Evolutionary conservation across 2,329 filamentous ascomycete genomes (phyloP).

Genomic region (Arthrobotrys iridis): DNA sequence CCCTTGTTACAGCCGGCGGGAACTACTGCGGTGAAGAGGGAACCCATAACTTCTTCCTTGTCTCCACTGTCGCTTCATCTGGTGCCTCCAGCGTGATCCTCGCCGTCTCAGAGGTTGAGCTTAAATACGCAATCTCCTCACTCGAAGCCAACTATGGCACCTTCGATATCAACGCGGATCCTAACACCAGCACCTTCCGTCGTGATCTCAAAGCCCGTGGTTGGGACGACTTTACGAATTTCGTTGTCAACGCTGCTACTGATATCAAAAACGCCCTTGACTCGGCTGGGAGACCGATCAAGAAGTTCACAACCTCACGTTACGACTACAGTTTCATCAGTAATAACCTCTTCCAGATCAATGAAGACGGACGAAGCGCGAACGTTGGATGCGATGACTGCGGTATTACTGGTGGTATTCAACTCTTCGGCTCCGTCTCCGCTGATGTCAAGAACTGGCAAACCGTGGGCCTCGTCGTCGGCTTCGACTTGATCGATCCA

Average conservation of each 20-base stretch:
- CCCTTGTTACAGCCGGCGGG: slow-evolving; percentile 21
- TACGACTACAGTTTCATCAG: background rate
- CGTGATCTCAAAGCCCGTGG: background rate
- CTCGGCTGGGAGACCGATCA: background rate
- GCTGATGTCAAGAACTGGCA: slow-evolving; percentile 12
- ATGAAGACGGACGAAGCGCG: background rate
- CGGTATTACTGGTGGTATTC: slow-evolving; percentile 15
- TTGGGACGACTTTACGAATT: background rate
- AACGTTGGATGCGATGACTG: background rate
- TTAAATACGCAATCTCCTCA: background rate
- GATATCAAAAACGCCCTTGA: slow-evolving; percentile 4
- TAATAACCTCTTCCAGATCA: slow-evolving; percentile 36
- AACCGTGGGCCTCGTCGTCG: slow-evolving; percentile 9
- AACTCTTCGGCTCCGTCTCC: slow-evolving; percentile 31
- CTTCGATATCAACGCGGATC: slow-evolving; percentile 23
- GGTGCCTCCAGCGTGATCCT: background rate
- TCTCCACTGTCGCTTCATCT: background rate
- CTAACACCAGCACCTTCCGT: background rate
- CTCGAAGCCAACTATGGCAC: slow-evolving; percentile 22
- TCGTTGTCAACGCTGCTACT: background rate
- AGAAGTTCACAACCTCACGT: slow-evolving; percentile 4
- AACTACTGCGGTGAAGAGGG: slow-evolving; percentile 34
- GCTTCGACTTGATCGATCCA: slow-evolving; percentile 32
- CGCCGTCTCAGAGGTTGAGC: background rate
- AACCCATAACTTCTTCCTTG: slow-evolving; percentile 20